phyloP scores from a whole-genome alignment of 2,329 filamentous ascomycete genomes.

The Epichloe bromicola region DNA sequence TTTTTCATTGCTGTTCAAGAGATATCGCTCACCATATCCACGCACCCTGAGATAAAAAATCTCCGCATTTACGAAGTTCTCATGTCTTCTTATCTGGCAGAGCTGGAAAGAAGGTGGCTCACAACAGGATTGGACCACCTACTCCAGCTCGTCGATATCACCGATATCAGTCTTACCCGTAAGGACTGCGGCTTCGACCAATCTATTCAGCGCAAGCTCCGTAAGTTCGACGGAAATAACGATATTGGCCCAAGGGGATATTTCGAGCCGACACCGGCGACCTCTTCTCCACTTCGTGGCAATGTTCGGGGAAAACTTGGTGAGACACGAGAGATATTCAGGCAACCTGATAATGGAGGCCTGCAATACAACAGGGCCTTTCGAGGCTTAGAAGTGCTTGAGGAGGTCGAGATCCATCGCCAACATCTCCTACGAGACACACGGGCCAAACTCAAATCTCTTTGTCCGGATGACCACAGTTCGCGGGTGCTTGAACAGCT shows the following conservation, averaged over 20 bases:
- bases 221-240: conserved; percentile 18
- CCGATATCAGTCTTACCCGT: conserved; percentile 8
- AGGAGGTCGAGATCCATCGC: conserved; percentile 21
- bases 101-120: conserved; percentile 24
- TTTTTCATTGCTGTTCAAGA: not conserved
- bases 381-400: conserved; percentile 19
- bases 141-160: conserved; percentile 12
- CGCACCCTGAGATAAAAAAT: not conserved
- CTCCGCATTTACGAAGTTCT: not conserved
- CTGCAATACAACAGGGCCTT: conserved; percentile 15
- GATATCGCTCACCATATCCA: not conserved
- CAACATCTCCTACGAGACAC: conserved; percentile 15
- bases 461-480: conserved; percentile 6
- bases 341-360: conserved; percentile 13
- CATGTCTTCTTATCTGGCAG: conserved; percentile 17
- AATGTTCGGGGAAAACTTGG: conserved; percentile 18
- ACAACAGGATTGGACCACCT: conserved; percentile 14
- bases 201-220: conserved; percentile 16
- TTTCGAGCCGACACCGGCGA: no score
- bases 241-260: conserved; percentile 5
- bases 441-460: conserved; percentile 7
- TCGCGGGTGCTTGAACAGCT: conserved; percentile 17
- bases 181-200: conserved; percentile 21
- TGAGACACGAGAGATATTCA: conserved; percentile 17
- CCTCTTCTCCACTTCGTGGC: not conserved